phyloP scores from a whole-genome alignment of 208 protist species.

The Trypanosoma melophagium region DNA sequence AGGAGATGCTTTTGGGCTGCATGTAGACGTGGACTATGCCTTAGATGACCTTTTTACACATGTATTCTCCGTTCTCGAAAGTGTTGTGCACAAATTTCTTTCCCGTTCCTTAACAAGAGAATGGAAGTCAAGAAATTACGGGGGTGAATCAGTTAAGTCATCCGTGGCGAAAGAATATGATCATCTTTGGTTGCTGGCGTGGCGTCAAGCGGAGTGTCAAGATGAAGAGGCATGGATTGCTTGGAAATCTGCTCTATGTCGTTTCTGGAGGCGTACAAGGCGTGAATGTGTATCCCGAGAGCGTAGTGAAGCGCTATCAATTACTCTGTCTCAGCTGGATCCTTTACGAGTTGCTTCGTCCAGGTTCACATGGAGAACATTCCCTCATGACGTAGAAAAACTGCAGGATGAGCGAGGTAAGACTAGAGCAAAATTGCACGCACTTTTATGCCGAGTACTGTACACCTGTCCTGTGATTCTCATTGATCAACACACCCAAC shows the following conservation, averaged over 20 bases:
- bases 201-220: slow-evolving; percentile 8
- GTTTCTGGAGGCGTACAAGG: slow-evolving; percentile 17
- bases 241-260: slow-evolving; percentile 22
- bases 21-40: neutral
- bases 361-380: neutral
- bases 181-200: slow-evolving; percentile 10
- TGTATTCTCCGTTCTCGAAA: slow-evolving; percentile 11
- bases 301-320: slow-evolving; percentile 11
- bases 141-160: neutral
- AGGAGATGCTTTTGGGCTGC: neutral
- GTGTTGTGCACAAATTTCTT: slow-evolving; percentile 13
- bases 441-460: slow-evolving; percentile 15
- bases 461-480: slow-evolving; percentile 19
- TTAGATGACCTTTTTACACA: slow-evolving; percentile 21
- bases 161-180: neutral
- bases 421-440: neutral
- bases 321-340: slow-evolving; percentile 13
- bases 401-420: neutral
- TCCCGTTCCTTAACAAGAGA: neutral
- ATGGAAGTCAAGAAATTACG: neutral
- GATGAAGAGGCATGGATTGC: slow-evolving; percentile 21
- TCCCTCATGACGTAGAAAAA: neutral
- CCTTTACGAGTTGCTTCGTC: neutral
- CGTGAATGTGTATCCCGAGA: slow-evolving; percentile 18
- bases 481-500: slow-evolving; percentile 6